Conservation (phyloP, 495 filamentous ascomycete species). For the Pyronema domesticum region DNA sequence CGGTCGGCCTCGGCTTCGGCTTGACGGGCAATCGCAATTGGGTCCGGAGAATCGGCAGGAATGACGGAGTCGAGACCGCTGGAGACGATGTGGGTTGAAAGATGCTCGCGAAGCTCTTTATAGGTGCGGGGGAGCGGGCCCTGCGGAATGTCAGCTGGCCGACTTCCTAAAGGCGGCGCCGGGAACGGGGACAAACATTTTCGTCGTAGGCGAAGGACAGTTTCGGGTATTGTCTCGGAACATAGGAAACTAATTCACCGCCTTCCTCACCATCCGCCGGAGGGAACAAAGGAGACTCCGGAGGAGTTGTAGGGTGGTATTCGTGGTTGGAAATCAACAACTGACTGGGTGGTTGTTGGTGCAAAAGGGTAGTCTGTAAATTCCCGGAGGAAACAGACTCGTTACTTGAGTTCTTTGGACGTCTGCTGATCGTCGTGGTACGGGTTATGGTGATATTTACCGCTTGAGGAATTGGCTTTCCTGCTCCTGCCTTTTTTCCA, state of each 20-base stretch:
- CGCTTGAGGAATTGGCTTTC: not conserved
- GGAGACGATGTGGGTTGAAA: not conserved
- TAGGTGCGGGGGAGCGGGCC: not conserved
- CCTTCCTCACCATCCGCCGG: too few species aligned
- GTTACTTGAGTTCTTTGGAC: not conserved
- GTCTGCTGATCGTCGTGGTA: not conserved
- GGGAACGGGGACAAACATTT: not conserved
- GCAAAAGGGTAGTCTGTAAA: not conserved
- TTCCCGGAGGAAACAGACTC: too few species aligned
- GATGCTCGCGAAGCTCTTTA: not conserved
- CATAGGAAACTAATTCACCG: not conserved
- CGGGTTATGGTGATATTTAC: conserved; percentile 3
- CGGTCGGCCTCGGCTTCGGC: not conserved
- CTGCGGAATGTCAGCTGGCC: not conserved
- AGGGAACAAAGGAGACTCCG: too few species aligned
- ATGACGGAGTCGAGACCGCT: not conserved
- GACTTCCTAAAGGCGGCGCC: not conserved
- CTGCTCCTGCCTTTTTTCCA: not conserved
- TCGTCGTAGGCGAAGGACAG: conserved; percentile 4
- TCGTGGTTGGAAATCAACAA: not conserved
- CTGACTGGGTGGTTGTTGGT: not conserved
- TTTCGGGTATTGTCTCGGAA: not conserved
- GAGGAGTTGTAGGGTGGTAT: not conserved
- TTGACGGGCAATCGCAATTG: not conserved
- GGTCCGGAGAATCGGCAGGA: not conserved